Evolutionary conservation across 164 flowering plant species (phyloP), one percentile per base, ranked within the genome.

Genomic region (Macadamia integrifolia): DNA sequence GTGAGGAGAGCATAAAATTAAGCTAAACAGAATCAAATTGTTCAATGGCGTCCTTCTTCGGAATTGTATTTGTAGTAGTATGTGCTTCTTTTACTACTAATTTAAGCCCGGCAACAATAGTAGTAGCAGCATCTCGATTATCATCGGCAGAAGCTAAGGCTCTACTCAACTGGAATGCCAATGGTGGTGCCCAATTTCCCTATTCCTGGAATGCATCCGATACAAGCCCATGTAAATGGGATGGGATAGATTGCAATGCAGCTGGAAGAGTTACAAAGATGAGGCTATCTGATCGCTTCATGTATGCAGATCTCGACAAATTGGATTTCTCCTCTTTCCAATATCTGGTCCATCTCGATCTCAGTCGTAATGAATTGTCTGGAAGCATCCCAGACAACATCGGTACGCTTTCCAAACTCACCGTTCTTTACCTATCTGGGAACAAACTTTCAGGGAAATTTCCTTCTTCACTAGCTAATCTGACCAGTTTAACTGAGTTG

Each of bases 321-420:
- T 67, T 67, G n/a, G 30, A 46, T 44, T 59, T 67, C 70, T 43
- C 64, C 0, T 43, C 64, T 6, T 60, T 67, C 15, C 64, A 56
- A 14, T 18, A 31, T 55, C 64, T 59, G 5, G 1, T 32, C 23
- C 56, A 28, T 59, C 64, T 67, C 57, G 59, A 67, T 60, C 70
- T 67, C 10, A 59, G 55, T 28, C 6, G 12, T 8, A 67, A 67
- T 52, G 9, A 15, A 42, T 42, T 67, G 35, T 3, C 7, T 6
- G 70, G 70, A 46, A 23, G 55, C 55, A 67, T 67, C 57, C 70
- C 70, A 46, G 6, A 43, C 14, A 15, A 31, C n/a, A 59, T 67
- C 15, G 64, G 70, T 46, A 29, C 55, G 3, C 62, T 43, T 28
- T 12, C 62, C 53, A 67, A 58, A 42, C 52, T 67, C 61, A 58